phyloP scores from a whole-genome alignment of 129 eudicot genomes.

The Logfia minima region DNA sequence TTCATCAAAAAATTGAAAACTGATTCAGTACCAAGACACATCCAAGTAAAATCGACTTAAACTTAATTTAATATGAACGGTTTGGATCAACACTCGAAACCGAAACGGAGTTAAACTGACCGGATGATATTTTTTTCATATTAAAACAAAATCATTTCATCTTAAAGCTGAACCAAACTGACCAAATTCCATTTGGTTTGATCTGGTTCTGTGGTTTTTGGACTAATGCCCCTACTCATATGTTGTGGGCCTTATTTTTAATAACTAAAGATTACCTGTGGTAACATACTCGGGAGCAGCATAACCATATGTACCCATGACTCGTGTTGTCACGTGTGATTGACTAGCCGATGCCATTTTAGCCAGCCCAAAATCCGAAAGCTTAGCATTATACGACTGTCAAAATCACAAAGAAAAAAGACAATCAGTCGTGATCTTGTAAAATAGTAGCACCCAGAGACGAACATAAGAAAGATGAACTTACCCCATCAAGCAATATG shows the following conservation, averaged over 20 bases:
- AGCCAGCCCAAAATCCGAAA: conserved; percentile 87
- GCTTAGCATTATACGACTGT: conserved; percentile 74
- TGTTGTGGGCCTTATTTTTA: neutral
- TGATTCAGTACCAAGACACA: neutral
- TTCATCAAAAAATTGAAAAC: neutral
- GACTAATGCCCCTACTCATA: neutral
- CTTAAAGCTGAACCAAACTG: neutral
- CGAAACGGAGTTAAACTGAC: neutral
- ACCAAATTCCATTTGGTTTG: neutral
- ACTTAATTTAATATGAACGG: neutral
- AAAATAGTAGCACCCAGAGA: neutral
- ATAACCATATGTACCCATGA: conserved; percentile 84
- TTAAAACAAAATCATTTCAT: neutral
- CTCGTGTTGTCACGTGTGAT: conserved; percentile 82
- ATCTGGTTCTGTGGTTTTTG: neutral
- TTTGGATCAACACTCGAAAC: neutral
- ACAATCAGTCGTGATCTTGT: neutral
- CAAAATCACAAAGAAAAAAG: conserved; percentile 7
- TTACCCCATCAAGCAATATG: conserved; percentile 80
- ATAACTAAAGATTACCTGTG: conserved; percentile 54
- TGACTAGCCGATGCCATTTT: conserved; percentile 68
- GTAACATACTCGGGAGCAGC: conserved; percentile 89
- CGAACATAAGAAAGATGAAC: conserved; percentile 18
- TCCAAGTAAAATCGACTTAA: neutral
- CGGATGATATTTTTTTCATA: neutral